A percentile compares a stretch with the other conserved stretches of the same genome.
Evolutionary conservation across 176 grass and related monocot genomes (phyloP).

Genomic region (Phoenix dactylifera): DNA sequence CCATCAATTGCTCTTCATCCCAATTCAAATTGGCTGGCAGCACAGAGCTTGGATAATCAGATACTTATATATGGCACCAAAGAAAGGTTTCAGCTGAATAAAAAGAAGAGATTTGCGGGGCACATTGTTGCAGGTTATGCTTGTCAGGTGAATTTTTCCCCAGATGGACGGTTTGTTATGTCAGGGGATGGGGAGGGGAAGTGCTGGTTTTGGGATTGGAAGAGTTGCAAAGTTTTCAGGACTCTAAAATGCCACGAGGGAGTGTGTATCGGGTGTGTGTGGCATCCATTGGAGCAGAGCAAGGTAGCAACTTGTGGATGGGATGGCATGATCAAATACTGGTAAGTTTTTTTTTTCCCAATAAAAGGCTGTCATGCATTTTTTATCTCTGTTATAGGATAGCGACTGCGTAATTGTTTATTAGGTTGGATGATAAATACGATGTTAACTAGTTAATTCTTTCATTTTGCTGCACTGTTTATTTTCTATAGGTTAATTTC

Average conservation of each 20-base stretch:
- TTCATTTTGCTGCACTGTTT: too few relatives aligned
- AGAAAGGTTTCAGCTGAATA: constrained; percentile 98
- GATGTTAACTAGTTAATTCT: too few relatives aligned
- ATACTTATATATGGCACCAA: constrained; percentile 99
- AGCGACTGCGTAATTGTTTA: neutral
- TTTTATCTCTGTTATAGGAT: too few relatives aligned
- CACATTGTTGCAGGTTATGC: constrained; percentile 96
- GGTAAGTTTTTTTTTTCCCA: constrained; percentile 43
- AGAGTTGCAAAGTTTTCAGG: constrained; percentile 81
- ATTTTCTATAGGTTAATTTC: too few relatives aligned
- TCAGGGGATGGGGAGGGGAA: constrained; percentile 95
- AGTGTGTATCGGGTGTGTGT: constrained; percentile 94
- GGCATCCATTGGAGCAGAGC: constrained; percentile 96
- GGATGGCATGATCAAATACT: constrained; percentile 98
- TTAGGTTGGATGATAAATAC: too few relatives aligned
- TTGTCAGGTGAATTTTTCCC: constrained; percentile 96
- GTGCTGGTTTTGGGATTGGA: constrained; percentile 99
- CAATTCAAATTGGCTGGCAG: constrained; percentile 91
- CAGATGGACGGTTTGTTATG: constrained; percentile 91
- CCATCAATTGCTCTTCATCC: constrained; percentile 78
- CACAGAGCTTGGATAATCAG: constrained; percentile 98
- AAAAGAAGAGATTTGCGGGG: constrained; percentile 96
- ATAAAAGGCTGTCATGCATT: neutral
- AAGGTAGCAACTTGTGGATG: constrained; percentile 98
- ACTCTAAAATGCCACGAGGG: constrained; percentile 84